These are phyloP conservation scores for Lasiosphaeria hispida DNA, from an alignment of 495 filamentous ascomycete genomes.

Conservation along the genomic window DNA sequence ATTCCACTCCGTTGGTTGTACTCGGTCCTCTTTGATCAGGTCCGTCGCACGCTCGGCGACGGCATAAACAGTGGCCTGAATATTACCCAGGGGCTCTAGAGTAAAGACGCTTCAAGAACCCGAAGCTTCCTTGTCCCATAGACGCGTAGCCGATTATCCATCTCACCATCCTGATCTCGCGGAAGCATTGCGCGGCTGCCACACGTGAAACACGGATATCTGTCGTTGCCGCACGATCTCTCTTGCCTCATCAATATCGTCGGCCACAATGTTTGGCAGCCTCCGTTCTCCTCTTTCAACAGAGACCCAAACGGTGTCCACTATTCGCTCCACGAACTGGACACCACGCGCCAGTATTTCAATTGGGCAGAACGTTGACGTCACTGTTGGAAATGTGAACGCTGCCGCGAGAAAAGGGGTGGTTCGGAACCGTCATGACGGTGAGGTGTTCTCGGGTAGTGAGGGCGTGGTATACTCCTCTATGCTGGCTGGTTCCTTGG, in stretches of 20 bases:
- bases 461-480: conserved; percentile 10
- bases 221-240: conserved; percentile 37
- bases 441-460: conserved; percentile 41
- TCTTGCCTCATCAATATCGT: conserved; percentile 35
- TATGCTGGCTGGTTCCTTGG: no score
- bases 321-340: conserved; percentile 45
- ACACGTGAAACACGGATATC: conserved; percentile 39
- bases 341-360: conserved; percentile 47
- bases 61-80: conserved; percentile 52
- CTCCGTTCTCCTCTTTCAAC: conserved; percentile 33
- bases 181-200: conserved; percentile 41
- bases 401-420: conserved; percentile 57
- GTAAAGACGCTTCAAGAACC: conserved; percentile 55
- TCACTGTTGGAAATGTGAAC: conserved; percentile 52
- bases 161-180: conserved; percentile 38
- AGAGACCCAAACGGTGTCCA: conserved; percentile 36
- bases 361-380: conserved; percentile 34
- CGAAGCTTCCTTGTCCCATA: conserved; percentile 47
- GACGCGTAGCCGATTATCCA: conserved; percentile 45
- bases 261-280: conserved; percentile 21
- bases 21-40: conserved; percentile 46
- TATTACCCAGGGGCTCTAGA: conserved; percentile 46
- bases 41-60: conserved; percentile 56
- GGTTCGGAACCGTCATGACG: conserved; percentile 40
- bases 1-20: no score